Evolutionary conservation across 495 filamentous ascomycete genomes (phyloP), one percentile per base, ranked within the genome.

Genomic region (Penicillium riverlandense): DNA sequence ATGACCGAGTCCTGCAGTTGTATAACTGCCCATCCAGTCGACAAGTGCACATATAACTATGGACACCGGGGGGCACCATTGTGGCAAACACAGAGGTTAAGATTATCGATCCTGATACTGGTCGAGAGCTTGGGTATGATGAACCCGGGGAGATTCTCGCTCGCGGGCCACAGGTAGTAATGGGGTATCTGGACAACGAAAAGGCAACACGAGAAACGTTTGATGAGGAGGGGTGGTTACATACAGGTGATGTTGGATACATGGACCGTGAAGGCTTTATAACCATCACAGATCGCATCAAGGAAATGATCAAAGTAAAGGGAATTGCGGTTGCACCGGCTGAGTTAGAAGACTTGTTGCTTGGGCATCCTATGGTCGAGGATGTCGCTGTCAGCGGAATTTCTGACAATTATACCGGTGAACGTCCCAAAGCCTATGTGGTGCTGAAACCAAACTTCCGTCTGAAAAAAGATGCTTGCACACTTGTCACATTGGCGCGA

Each of bases 261-360:
- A 69, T 83, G 14, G 72, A 78, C 33, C 49, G 47, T 7, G 58
- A 74, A 28, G 77, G 78, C 1, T 65, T 80, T 46, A 58, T 87
- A 13, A 66, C 72, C 4, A 84, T 88, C 43, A 76, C 73, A 6
- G 83, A 88, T 46, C 67, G 84, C 0, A 74, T 86, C 40, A 88
- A 88, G 67, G 83, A 86, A 62, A 73, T 86, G 69, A 85, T 87
- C 57, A 86, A 87, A 57, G 83, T 86, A 14, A 84, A 85, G 48
- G 84, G 82, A 4, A 80, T 83, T 46, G 78, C 73, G 14, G 82
- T 88, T 29, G 83, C 81, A 37, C 84, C 83, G 1, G 83, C 82
- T 0, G 84, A 86, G 59, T 61, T 87, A 2, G 83, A 87, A 53
- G 82, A 82, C 44, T 58, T 80, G 13, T 50, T 84, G 7, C 67